Base-by-base conservation (phyloP, 495 filamentous ascomycete genomes). In the Penicillium pancosmium region DNA sequence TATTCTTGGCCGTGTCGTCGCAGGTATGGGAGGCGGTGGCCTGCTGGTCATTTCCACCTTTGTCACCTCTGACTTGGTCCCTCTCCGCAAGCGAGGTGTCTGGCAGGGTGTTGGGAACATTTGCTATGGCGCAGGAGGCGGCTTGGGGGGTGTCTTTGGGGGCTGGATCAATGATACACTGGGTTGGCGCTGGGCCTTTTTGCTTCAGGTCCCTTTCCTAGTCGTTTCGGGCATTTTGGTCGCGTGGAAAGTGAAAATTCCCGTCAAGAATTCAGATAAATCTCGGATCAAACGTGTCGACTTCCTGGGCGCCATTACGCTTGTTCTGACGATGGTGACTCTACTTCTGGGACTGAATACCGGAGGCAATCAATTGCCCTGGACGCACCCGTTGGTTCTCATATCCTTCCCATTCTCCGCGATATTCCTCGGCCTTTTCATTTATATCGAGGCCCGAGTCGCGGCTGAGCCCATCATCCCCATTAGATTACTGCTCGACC, bases 41-140 rank as follows among this genome's bases (percentile, higher is more conserved):
- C 67, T 97, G 44, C 89, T 84, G 65, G 86, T 89, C 2, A 95
- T 97, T 57, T 84, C 84, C 9, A 92, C 91, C 1, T 93, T 97
- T 64, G 77, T 97, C 25, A 88, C 77, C 9, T 89, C 87, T 1
- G 93, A 97, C 70, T 70, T 97, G 46, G 82, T 97, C 16, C 93
- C 93, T 15, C 75, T 97, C 35, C 82, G 93, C 21, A 87, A 86
- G 60, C 82, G 93, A 61, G 93, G 93, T 0, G 71, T 96, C 13
- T 88, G 91, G 71, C 93, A 97, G 70, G 93, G 93, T 0, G 75
- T 96, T 41, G 89, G 90, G 0, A 97, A 97, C 73, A 83, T 97
- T 58, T 55, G 92, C 89, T 55, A 87, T 83, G 59, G 92, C 80
- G 71, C 71, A 86, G 41, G 93, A 83, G 55, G 91, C 85, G 59